Conservation (phyloP, 202 grass and related monocot genomes). For the Schoenoplectus triqueter region DNA sequence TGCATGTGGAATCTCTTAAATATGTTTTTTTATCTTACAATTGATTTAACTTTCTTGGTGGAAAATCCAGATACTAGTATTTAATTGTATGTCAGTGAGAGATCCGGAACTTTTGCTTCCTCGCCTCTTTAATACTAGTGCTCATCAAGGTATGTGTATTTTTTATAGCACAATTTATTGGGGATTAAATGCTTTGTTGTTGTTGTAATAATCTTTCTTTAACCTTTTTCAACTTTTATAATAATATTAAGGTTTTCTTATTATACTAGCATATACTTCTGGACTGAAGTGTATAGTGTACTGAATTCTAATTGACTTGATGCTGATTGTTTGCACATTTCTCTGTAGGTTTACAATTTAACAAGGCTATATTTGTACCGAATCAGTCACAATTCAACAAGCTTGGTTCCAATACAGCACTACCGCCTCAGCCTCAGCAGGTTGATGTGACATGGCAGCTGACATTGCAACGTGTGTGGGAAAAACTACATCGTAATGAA, state of each 20-base stretch:
- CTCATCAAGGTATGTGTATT: no score
- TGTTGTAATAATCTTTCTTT: no score
- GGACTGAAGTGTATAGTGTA: neutral
- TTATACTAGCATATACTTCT: neutral
- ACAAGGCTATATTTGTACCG: constrained; percentile 85
- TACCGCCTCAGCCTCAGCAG: constrained; percentile 73
- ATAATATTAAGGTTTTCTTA: neutral
- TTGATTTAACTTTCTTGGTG: no score
- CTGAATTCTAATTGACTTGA: neutral
- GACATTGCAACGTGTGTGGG: constrained; percentile 33
- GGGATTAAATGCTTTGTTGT: no score
- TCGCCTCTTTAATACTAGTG: constrained; percentile 39
- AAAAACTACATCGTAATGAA: constrained; percentile 41
- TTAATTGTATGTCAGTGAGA: constrained; percentile 99
- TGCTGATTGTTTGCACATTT: constrained; percentile 9
- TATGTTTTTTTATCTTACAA: no score
- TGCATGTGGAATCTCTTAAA: neutral
- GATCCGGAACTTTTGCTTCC: constrained; percentile 88
- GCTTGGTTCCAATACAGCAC: constrained; percentile 68
- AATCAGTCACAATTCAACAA: constrained; percentile 93
- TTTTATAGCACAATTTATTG: no score
- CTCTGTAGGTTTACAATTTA: constrained; percentile 68
- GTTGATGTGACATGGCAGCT: constrained; percentile 94
- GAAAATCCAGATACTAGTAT: constrained; percentile 75
- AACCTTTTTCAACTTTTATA: neutral